Conservation (phyloP, 768 basidiomycete species). For the Rhodocollybia butyracea region DNA sequence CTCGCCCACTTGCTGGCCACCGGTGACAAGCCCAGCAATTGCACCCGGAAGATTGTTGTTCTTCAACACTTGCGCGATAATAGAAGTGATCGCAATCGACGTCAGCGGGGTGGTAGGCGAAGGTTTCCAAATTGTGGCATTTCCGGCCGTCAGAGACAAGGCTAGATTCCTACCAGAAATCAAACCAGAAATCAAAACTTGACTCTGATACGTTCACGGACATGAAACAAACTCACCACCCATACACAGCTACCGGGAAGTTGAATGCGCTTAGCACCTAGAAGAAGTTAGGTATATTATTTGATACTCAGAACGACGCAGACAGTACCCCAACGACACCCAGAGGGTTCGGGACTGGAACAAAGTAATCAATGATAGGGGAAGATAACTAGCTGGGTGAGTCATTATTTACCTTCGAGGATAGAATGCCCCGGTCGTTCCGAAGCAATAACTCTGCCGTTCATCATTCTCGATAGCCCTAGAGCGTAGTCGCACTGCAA, state of each 20-base stretch:
- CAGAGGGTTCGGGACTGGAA: slow-evolving; percentile 85
- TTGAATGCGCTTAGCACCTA: no score
- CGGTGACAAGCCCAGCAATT: slow-evolving; percentile 77
- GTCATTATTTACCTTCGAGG: slow-evolving; percentile 73
- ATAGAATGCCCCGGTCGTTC: slow-evolving; percentile 91
- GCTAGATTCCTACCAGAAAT: slow-evolving; percentile 72
- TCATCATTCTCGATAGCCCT: slow-evolving; percentile 92
- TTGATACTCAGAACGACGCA: no score
- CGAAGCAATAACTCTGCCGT: slow-evolving; percentile 81
- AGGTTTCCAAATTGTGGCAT: slow-evolving; percentile 95
- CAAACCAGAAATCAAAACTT: background rate
- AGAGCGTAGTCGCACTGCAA: slow-evolving; percentile 89
- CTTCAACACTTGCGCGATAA: slow-evolving; percentile 79
- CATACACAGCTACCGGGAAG: slow-evolving; percentile 92
- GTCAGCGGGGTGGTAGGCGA: slow-evolving; percentile 86
- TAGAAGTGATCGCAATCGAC: slow-evolving; percentile 87
- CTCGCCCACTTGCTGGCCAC: slow-evolving; percentile 78
- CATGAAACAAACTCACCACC: slow-evolving; percentile 51
- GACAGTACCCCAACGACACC: slow-evolving; percentile 70
- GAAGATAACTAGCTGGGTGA: no score
- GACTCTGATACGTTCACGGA: background rate
- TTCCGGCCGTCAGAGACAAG: slow-evolving; percentile 84
- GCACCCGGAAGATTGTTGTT: slow-evolving; percentile 82
- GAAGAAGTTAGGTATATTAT: no score
- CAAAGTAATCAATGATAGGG: slow-evolving; percentile 14